Evolutionary conservation across 805 yeast species (phyloP).

Genomic region (Candida arabinofermentans): DNA sequence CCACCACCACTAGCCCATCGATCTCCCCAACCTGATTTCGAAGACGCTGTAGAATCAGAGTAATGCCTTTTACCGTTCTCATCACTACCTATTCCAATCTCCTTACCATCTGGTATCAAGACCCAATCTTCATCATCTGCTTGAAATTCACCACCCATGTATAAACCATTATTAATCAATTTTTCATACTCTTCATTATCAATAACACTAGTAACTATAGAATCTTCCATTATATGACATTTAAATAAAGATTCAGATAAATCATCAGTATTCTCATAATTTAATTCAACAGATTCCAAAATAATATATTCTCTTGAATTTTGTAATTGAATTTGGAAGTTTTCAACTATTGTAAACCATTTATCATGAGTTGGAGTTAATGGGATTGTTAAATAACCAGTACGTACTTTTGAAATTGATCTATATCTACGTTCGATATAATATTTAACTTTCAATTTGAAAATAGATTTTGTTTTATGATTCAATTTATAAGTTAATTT

Average conservation of each 20-base stretch:
- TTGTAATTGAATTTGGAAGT: conserved; percentile 16
- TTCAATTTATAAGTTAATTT: conserved; percentile 19
- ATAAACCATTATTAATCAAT: conserved; percentile 21
- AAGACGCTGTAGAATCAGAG: not conserved
- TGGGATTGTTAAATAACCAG: conserved; percentile 31
- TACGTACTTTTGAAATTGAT: conserved; percentile 25
- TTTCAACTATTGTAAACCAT: conserved; percentile 25
- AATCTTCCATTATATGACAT: conserved; percentile 20
- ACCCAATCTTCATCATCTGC: conserved; percentile 25
- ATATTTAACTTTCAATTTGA: conserved; percentile 32
- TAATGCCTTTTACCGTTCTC: conserved; percentile 11
- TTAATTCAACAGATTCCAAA: conserved; percentile 17
- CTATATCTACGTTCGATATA: conserved; percentile 32
- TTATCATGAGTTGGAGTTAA: conserved; percentile 20
- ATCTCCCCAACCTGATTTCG: not conserved
- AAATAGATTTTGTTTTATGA: conserved; percentile 20
- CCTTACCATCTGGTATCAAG: conserved; percentile 16
- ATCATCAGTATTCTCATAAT: conserved; percentile 18
- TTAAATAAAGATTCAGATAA: conserved; percentile 9
- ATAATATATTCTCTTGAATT: conserved; percentile 18
- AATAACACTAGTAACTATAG: conserved; percentile 20
- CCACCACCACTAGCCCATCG: not conserved
- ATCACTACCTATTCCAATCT: conserved; percentile 5
- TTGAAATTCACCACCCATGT: conserved; percentile 18
- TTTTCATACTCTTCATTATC: conserved; percentile 27